Evolutionary conservation across 2,329 filamentous ascomycete species (phyloP).

Genomic region (Stachybotrys echinatus): DNA sequence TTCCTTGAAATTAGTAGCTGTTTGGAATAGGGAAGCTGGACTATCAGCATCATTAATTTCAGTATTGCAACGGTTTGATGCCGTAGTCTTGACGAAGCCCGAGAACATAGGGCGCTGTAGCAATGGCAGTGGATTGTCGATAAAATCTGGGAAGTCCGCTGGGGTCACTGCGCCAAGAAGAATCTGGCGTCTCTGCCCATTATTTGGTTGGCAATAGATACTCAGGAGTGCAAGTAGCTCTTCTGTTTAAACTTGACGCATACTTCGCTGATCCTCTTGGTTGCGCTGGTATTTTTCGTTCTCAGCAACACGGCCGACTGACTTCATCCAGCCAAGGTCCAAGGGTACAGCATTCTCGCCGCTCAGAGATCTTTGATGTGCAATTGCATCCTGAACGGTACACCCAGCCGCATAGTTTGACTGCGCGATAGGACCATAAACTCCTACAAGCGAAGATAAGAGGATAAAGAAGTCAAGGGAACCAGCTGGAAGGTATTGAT

Average conservation of each 20-base stretch:
- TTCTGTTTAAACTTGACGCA: background rate
- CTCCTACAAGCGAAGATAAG: background rate
- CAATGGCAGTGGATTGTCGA: background rate
- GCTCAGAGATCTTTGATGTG: background rate
- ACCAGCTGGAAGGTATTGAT: background rate
- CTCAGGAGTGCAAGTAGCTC: background rate
- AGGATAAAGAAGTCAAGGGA: background rate
- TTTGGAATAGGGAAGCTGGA: background rate
- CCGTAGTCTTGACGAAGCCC: background rate
- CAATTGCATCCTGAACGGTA: background rate
- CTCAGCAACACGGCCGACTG: background rate
- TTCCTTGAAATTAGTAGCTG: background rate
- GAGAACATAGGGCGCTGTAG: background rate
- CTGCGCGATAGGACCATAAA: background rate
- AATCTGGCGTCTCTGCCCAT: too few relatives aligned
- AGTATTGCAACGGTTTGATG: background rate
- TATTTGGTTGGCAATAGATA: background rate
- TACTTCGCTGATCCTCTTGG: background rate
- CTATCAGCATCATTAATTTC: background rate
- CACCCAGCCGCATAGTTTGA: background rate
- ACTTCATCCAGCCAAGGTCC: background rate
- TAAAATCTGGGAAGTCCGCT: background rate
- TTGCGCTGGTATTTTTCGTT: background rate
- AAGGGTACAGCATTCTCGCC: background rate
- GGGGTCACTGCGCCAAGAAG: background rate